Evolutionary conservation across 1,284 basidiomycete genomes (phyloP).

Genomic region (Prillingera fragicola): DNA sequence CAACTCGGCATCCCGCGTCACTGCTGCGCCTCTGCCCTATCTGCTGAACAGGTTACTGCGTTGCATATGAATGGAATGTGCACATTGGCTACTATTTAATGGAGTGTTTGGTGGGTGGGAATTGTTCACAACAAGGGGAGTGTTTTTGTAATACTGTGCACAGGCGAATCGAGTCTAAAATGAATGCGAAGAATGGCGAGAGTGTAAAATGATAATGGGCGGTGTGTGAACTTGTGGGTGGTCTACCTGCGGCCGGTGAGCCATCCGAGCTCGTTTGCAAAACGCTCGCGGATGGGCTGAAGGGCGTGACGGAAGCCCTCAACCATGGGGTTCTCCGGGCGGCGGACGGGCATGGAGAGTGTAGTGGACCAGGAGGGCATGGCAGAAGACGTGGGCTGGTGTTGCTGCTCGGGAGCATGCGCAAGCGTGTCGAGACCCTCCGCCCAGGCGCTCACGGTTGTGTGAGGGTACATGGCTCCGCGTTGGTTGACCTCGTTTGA

Average conservation of each 20-base stretch:
- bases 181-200: no score
- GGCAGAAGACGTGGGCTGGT: not conserved
- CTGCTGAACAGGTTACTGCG: no score
- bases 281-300: constrained; percentile 25
- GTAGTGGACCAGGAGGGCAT: constrained; percentile 9
- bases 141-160: no score
- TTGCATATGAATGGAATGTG: no score
- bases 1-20: no score
- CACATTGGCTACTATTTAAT: no score
- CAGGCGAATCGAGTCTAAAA: no score
- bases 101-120: no score
- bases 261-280: constrained; percentile 37
- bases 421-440: constrained; percentile 27
- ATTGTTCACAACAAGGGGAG: no score
- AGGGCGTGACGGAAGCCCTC: constrained; percentile 31
- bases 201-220: no score
- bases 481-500: constrained; percentile 37
- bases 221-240: not conserved
- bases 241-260: constrained; percentile 23
- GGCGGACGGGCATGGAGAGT: constrained; percentile 1
- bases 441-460: constrained; percentile 31
- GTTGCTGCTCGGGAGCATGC: constrained; percentile 2
- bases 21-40: no score
- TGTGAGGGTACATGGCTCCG: constrained; percentile 41
- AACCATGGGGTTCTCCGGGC: constrained; percentile 16